Base-by-base conservation (phyloP, 2,329 filamentous ascomycete species). In the Colletotrichum sp. region DNA sequence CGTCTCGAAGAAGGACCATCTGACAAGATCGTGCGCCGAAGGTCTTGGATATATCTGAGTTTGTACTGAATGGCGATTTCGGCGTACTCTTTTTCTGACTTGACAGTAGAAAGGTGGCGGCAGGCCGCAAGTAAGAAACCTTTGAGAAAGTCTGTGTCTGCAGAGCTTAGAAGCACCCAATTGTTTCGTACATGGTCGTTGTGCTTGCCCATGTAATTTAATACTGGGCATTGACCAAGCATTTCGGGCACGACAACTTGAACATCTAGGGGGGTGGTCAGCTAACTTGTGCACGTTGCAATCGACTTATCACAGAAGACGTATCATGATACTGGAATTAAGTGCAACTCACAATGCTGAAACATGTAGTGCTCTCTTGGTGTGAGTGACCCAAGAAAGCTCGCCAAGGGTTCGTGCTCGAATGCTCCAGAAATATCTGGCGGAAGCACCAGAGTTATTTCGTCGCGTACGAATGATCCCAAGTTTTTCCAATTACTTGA, bases 361-460 rank as follows among this genome's bases (percentile, higher is more conserved):
- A 72, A 67, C 16, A 72, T 14, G 26, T 36, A 61, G 7, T 67
- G 70, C n/a, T 68, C 70, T 24, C 52, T 67, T 14, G 63, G n/a
- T 13, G 34, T 60, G 3, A 72, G 43, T 16, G 48, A 72, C 8
- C 21, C 36, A 13, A 59, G 21, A 28, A 72, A 72, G 52, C 70
- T 67, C 26, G 70, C 70, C 4, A 72, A 52, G 6, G 70, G 70
- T 30, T 72, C 70, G 24, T 72, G 70, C 26, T 72, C 48, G 28
- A 67, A 60, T 5, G 63, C n/a, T 5, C 48, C 26, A 4, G 61
- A 59, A 36, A 72, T n/a, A 10, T 43, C 24, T 60, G 16, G 24
- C 57, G 57, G 57, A 28, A 60, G 26, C 24, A 32, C 26, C 9
- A n/a, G 26, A 18, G 24, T 21, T 18, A 7, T 60, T 30, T 30